phyloP scores from a whole-genome alignment of 352 stramenopile genomes.

The Globisporangium nagaii region DNA sequence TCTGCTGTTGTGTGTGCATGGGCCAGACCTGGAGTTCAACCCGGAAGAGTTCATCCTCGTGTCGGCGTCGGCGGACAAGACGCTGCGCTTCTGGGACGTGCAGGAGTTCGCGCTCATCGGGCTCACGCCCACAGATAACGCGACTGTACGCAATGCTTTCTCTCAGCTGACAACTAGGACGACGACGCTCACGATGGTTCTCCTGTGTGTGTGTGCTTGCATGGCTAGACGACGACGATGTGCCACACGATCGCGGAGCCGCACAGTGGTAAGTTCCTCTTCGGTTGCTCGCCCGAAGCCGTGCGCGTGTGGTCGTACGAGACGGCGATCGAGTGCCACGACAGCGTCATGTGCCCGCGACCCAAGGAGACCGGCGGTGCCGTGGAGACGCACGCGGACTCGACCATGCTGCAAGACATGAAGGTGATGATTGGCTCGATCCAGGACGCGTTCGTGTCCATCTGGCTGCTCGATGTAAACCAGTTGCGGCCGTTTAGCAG shows the following conservation, averaged over 20 bases:
- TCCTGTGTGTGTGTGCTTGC: not conserved
- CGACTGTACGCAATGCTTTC: slow-evolving; percentile 36
- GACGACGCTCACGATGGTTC: no score
- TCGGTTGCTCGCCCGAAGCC: slow-evolving; percentile 70
- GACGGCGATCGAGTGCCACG: slow-evolving; percentile 76
- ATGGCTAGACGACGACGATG: slow-evolving; percentile 66
- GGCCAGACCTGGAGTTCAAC: slow-evolving; percentile 66
- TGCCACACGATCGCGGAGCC: slow-evolving; percentile 72
- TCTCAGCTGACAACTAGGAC: no score
- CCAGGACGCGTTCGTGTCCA: slow-evolving; percentile 74
- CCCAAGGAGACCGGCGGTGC: slow-evolving; percentile 41
- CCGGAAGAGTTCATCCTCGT: slow-evolving; percentile 84
- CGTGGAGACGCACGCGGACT: slow-evolving; percentile 59
- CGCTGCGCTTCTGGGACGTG: slow-evolving; percentile 83
- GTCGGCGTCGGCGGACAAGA: slow-evolving; percentile 69
- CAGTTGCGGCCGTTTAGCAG: slow-evolving; percentile 59
- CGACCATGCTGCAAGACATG: slow-evolving; percentile 77
- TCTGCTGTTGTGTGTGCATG: not conserved
- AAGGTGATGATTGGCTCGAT: slow-evolving; percentile 81
- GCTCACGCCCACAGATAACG: slow-evolving; percentile 72
- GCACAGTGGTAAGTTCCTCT: slow-evolving; percentile 73
- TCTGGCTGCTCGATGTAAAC: slow-evolving; percentile 74
- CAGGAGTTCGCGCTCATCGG: slow-evolving; percentile 78
- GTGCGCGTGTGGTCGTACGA: slow-evolving; percentile 85
- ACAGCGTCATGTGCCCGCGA: slow-evolving; percentile 54